Evolutionary conservation across 495 filamentous ascomycete species (phyloP).

Genomic region (Talaromyces stipitatus): DNA sequence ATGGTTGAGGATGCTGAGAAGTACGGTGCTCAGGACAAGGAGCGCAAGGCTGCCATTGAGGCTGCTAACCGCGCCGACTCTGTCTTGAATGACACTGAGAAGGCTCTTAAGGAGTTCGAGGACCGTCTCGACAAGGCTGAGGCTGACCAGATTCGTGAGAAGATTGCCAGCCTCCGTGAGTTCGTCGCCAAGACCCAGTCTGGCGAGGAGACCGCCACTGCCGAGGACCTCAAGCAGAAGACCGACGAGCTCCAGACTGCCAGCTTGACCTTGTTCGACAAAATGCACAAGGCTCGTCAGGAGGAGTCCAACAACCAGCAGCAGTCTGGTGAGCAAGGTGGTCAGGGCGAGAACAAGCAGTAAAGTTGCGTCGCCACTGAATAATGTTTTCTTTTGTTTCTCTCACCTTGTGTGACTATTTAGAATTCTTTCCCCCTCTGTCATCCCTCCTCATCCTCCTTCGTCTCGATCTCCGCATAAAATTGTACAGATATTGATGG

Average conservation of each 20-base stretch:
- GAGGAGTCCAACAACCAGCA: slow-evolving; percentile 52
- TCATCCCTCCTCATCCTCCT: slow-evolving; percentile 18
- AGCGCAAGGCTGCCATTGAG: slow-evolving; percentile 92
- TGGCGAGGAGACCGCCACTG: slow-evolving; percentile 76
- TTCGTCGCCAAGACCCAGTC: slow-evolving; percentile 91
- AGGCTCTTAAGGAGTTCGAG: slow-evolving; percentile 92
- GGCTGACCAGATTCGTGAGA: slow-evolving; percentile 85
- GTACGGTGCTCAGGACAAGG: slow-evolving; percentile 91
- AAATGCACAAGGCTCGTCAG: slow-evolving; percentile 94
- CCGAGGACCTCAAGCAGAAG: slow-evolving; percentile 93
- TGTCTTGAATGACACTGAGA: slow-evolving; percentile 96
- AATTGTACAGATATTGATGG: slow-evolving; percentile 8
- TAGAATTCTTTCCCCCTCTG: slow-evolving; percentile 6
- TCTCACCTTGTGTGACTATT: slow-evolving; percentile 12
- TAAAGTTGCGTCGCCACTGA: slow-evolving; percentile 30
- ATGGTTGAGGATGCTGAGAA: slow-evolving; percentile 98
- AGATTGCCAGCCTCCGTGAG: slow-evolving; percentile 84
- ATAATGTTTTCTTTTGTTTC: slow-evolving; percentile 14
- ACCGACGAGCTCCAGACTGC: slow-evolving; percentile 94
- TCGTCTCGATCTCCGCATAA: slow-evolving; percentile 9
- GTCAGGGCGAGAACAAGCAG: slow-evolving; percentile 82
- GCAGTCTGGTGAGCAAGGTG: slow-evolving; percentile 33
- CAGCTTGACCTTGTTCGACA: slow-evolving; percentile 94
- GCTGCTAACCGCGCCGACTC: slow-evolving; percentile 94
- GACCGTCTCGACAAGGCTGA: slow-evolving; percentile 96